phyloP scores from a whole-genome alignment of 495 filamentous ascomycete species.

The Hypoxylon lienhwacheense region DNA sequence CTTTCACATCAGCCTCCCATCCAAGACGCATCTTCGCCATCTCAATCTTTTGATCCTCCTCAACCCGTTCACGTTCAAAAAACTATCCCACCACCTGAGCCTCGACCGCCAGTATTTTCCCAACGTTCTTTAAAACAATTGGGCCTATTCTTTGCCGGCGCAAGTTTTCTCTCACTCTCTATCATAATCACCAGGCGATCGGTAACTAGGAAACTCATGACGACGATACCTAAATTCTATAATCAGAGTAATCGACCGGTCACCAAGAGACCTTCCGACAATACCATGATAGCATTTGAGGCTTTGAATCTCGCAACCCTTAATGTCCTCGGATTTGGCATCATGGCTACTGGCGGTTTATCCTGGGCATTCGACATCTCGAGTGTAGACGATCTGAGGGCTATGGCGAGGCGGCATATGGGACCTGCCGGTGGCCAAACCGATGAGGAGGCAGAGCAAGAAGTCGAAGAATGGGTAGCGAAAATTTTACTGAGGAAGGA shows the following conservation, averaged over 20 bases:
- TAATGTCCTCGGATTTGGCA: conserved; percentile 69
- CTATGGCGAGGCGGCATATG: conserved; percentile 52
- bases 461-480: conserved; percentile 72
- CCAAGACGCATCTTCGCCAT: neutral
- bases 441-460: conserved; percentile 63
- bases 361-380: conserved; percentile 74
- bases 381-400: conserved; percentile 66
- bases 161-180: conserved; percentile 70
- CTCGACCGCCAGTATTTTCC: conserved; percentile 28
- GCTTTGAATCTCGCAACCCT: conserved; percentile 82
- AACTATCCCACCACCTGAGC: conserved; percentile 16
- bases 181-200: conserved; percentile 70
- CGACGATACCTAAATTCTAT: conserved; percentile 66
- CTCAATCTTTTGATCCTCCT: neutral
- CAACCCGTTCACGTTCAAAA: conserved; percentile 12
- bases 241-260: conserved; percentile 55
- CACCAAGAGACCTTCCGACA: conserved; percentile 29
- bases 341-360: conserved; percentile 67
- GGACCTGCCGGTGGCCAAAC: conserved; percentile 46
- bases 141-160: conserved; percentile 68
- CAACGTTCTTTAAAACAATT: conserved; percentile 55
- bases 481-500: conserved; percentile 60
- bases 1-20: conserved; percentile 14
- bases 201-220: conserved; percentile 55
- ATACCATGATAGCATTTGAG: conserved; percentile 65